Percentiles rank a stretch among this genome's conserved stretches.
These are phyloP conservation scores for Eutrema japonicum DNA, from an alignment of 345 rosid species.

Conservation along the genomic window DNA sequence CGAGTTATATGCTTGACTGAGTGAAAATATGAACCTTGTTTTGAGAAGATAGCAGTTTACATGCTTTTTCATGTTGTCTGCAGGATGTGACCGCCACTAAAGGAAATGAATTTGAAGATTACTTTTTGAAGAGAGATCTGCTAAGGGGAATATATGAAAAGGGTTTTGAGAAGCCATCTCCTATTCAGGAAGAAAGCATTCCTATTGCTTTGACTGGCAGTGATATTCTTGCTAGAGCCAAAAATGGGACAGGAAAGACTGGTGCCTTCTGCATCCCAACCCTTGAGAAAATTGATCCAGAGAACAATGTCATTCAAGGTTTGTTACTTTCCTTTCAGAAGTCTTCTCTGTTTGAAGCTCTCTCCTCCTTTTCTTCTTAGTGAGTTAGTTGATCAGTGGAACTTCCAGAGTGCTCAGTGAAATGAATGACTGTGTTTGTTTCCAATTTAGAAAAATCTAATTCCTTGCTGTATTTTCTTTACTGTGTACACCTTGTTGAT, in stretches of 20 bases:
- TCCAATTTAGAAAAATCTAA: not conserved
- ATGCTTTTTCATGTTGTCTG: slow-evolving; percentile 30
- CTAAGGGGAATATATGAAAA: slow-evolving; percentile 97
- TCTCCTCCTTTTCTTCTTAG: not conserved
- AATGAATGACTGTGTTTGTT: not conserved
- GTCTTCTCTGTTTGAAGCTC: not conserved
- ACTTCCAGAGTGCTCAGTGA: slow-evolving; percentile 4
- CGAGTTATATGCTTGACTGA: slow-evolving; percentile 4
- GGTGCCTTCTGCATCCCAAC: slow-evolving; percentile 99
- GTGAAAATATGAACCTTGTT: not conserved
- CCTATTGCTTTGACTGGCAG: slow-evolving; percentile 99
- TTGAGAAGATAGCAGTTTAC: slow-evolving; percentile 42
- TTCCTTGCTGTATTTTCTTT: not conserved
- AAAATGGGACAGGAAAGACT: slow-evolving; percentile 99
- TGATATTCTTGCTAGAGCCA: slow-evolving; percentile 99
- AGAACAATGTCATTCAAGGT: slow-evolving; percentile 97
- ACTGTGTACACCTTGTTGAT: slow-evolving; percentile 24
- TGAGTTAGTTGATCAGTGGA: not conserved
- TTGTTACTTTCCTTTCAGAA: slow-evolving; percentile 10
- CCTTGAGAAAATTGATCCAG: slow-evolving; percentile 95
- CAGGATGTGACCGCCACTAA: slow-evolving; percentile 99
- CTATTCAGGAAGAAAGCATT: slow-evolving; percentile 99
- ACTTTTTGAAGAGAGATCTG: slow-evolving; percentile 89
- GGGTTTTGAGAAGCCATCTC: slow-evolving; percentile 99
- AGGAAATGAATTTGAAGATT: slow-evolving; percentile 98